Conservation (phyloP, 768 basidiomycete genomes). For the Amylocystis lapponica region DNA sequence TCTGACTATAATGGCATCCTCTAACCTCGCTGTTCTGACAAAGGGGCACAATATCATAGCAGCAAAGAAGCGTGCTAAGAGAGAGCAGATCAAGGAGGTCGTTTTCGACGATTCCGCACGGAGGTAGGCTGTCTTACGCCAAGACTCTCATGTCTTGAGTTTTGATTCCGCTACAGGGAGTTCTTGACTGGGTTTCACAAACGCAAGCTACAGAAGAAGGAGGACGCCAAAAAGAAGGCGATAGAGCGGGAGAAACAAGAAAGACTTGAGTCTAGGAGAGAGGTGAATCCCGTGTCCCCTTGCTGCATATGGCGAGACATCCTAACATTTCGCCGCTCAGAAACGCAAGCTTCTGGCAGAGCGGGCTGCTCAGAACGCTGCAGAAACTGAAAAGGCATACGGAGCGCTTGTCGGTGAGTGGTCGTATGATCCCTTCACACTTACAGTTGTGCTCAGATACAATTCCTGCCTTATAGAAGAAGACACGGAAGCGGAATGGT, state of each 20-base stretch:
- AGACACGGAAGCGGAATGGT: conserved; percentile 34
- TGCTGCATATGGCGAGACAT: no score
- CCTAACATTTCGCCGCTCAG: conserved; percentile 34
- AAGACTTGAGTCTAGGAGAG: conserved; percentile 65
- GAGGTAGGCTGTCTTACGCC: conserved; percentile 39
- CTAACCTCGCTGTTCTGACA: conserved; percentile 54
- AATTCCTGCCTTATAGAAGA: conserved; percentile 1
- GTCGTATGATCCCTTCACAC: not conserved
- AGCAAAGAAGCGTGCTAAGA: conserved; percentile 60
- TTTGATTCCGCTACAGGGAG: conserved; percentile 44
- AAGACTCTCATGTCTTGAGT: no score
- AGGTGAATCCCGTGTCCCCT: conserved; percentile 52
- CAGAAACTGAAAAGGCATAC: conserved; percentile 70
- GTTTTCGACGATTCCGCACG: conserved; percentile 85
- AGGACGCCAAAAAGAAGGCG: conserved; percentile 69
- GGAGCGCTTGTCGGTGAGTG: conserved; percentile 28
- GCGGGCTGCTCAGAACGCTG: conserved; percentile 72
- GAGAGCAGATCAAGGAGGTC: conserved; percentile 69
- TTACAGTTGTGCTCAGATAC: not conserved
- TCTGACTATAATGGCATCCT: conserved; percentile 28
- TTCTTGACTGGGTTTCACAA: conserved; percentile 94
- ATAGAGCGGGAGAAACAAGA: conserved; percentile 73
- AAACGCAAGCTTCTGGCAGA: conserved; percentile 74
- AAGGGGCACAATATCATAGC: conserved; percentile 57
- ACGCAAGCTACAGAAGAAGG: conserved; percentile 80